Conservation (phyloP, 345 rosid species). For the Noccaea caerulescens region DNA sequence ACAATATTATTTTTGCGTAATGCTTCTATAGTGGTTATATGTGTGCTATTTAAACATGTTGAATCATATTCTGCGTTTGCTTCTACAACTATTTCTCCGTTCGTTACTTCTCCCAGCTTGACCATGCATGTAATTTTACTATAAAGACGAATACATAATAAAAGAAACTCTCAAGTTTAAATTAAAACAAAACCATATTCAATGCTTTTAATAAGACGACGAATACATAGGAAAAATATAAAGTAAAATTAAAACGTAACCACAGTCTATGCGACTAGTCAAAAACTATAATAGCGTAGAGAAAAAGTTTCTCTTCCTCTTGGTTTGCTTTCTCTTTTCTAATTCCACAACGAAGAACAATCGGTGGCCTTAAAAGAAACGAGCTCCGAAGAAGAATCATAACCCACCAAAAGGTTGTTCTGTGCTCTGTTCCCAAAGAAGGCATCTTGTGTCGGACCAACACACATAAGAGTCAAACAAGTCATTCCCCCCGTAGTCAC, state of each 20-base stretch:
- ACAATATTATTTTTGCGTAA: slow-evolving; percentile 2
- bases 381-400: slow-evolving; percentile 23
- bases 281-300: background rate
- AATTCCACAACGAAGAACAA: slow-evolving; percentile 16
- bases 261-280: no score
- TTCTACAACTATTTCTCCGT: no score
- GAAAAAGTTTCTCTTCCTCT: background rate
- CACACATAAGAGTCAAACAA: slow-evolving; percentile 4
- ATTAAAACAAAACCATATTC: no score
- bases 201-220: no score
- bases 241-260: no score
- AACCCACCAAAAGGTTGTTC: slow-evolving; percentile 28
- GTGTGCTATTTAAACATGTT: background rate
- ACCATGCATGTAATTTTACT: no score
- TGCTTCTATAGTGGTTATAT: slow-evolving; percentile 1
- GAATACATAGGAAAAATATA: no score
- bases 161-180: no score
- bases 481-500: background rate
- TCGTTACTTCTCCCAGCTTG: no score
- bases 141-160: no score
- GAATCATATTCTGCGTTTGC: no score
- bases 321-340: background rate
- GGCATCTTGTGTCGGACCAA: background rate
- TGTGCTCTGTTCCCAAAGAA: slow-evolving; percentile 30
- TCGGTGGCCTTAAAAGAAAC: slow-evolving; percentile 23